Evolutionary conservation across 768 basidiomycete species (phyloP).

Genomic region (Daedaleopsis sinensis): DNA sequence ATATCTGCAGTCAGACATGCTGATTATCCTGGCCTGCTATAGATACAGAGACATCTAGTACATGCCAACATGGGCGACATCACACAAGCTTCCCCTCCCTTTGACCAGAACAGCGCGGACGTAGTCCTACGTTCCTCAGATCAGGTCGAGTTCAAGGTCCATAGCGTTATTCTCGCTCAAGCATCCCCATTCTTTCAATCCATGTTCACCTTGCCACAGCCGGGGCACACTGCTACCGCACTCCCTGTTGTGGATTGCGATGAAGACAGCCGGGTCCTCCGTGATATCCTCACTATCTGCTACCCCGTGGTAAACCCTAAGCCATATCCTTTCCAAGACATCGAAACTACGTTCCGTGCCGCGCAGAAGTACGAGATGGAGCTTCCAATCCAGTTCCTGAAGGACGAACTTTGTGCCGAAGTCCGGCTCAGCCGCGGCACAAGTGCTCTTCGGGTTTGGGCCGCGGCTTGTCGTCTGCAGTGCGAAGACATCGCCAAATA

Average conservation of each 20-base stretch:
- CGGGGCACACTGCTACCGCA: neutral
- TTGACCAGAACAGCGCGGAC: slow-evolving; percentile 47
- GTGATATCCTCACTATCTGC: slow-evolving; percentile 36
- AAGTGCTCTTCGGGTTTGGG: slow-evolving; percentile 33
- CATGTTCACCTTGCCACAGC: slow-evolving; percentile 49
- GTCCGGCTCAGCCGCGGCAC: slow-evolving; percentile 13
- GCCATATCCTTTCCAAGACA: neutral
- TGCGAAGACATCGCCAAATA: neutral
- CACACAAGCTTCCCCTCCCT: slow-evolving; percentile 19
- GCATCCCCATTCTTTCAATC: slow-evolving; percentile 62
- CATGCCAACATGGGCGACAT: neutral
- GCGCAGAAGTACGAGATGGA: slow-evolving; percentile 13
- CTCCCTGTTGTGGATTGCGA: slow-evolving; percentile 30
- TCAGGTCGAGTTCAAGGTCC: slow-evolving; percentile 49
- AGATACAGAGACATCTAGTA: too few relatives aligned
- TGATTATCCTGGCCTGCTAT: too few relatives aligned
- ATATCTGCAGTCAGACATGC: too few relatives aligned
- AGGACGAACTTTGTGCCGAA: slow-evolving; percentile 7
- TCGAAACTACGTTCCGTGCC: neutral
- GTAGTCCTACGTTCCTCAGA: slow-evolving; percentile 59
- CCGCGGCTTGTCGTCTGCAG: slow-evolving; percentile 2
- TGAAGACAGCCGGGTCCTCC: slow-evolving; percentile 31
- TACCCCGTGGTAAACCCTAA: slow-evolving; percentile 36
- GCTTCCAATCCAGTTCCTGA: slow-evolving; percentile 7
- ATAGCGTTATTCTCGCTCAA: slow-evolving; percentile 55